These are phyloP conservation scores for Phlebiopsis flavidoalba DNA, from an alignment of 768 basidiomycete genomes.

Conservation along the genomic window DNA sequence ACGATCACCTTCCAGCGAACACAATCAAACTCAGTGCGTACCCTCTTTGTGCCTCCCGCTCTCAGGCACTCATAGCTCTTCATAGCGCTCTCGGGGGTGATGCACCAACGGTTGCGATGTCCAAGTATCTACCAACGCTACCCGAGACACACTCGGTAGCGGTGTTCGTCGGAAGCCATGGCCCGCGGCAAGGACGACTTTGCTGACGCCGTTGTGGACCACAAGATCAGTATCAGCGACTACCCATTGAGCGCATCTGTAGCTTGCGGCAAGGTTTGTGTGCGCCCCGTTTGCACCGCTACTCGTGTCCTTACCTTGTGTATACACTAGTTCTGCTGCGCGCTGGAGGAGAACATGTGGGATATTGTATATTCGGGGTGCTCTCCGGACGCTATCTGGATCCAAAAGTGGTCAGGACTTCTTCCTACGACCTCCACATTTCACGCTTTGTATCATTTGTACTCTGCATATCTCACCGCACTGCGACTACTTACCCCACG, in stretches of 20 bases:
- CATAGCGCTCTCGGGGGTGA: slow-evolving; percentile 91
- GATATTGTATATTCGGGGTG: slow-evolving; percentile 61
- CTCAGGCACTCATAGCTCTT: not conserved
- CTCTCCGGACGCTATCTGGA: not conserved
- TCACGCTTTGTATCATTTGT: slow-evolving; percentile 5
- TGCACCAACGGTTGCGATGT: slow-evolving; percentile 69
- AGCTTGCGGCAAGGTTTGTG: slow-evolving; percentile 90
- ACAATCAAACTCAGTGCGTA: slow-evolving; percentile 91
- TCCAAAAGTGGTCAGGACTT: not conserved
- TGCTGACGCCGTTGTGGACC: slow-evolving; percentile 90
- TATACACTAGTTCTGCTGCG: slow-evolving; percentile 73
- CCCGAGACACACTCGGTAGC: slow-evolving; percentile 87
- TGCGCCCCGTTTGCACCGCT: not conserved
- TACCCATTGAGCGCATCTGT: slow-evolving; percentile 91
- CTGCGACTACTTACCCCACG: slow-evolving; percentile 1
- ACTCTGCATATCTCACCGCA: slow-evolving; percentile 6
- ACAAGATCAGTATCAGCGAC: slow-evolving; percentile 95
- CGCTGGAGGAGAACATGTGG: slow-evolving; percentile 93
- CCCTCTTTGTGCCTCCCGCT: not conserved
- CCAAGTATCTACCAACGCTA: slow-evolving; percentile 77
- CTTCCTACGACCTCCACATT: not conserved
- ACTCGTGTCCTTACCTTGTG: slow-evolving; percentile 2
- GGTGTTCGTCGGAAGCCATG: slow-evolving; percentile 98
- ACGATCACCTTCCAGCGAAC: slow-evolving; percentile 91
- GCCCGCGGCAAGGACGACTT: slow-evolving; percentile 95